A percentile compares a stretch with the other conserved stretches of the same genome.
phyloP scores from a whole-genome alignment of 371 early-diverging fungal species.

The Massospora cicadina region DNA sequence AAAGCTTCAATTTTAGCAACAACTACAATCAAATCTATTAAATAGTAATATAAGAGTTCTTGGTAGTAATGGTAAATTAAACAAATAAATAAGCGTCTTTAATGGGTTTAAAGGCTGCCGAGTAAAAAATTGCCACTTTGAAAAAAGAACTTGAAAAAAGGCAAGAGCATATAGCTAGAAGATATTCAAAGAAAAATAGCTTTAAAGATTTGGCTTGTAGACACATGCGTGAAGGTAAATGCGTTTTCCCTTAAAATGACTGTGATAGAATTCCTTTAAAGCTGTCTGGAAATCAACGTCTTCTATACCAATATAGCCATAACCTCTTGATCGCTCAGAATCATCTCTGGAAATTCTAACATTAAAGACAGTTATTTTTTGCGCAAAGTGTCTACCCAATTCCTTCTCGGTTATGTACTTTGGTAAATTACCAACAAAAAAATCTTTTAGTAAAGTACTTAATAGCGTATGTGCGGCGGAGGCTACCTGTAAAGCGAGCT shows the following conservation, averaged over 20 bases:
- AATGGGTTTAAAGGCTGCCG: too few relatives aligned
- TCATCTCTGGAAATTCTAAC: conserved; percentile 23
- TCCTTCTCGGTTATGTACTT: conserved; percentile 35
- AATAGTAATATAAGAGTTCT: too few relatives aligned
- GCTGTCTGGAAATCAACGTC: conserved; percentile 31
- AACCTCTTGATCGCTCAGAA: conserved; percentile 47
- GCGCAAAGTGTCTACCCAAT: conserved; percentile 24
- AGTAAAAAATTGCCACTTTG: too few relatives aligned
- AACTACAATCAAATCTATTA: too few relatives aligned
- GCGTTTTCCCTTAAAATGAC: conserved; percentile 36
- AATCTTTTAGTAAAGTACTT: too few relatives aligned
- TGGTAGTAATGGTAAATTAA: too few relatives aligned
- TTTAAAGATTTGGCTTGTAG: too few relatives aligned
- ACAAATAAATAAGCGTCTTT: too few relatives aligned
- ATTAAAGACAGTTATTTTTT: conserved; percentile 18
- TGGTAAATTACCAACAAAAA: conserved; percentile 46
- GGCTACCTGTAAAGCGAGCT: background rate
- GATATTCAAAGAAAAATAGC: too few relatives aligned
- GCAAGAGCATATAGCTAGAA: too few relatives aligned
- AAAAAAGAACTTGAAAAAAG: too few relatives aligned
- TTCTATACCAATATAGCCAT: conserved; percentile 47
- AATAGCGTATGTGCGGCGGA: conserved; percentile 19
- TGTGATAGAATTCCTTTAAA: conserved; percentile 31
- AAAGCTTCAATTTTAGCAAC: too few relatives aligned
- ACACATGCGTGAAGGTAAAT: conserved; percentile 23